Conservation (phyloP, 2,329 filamentous ascomycete genomes). For the Colletotrichum spaethianum region DNA sequence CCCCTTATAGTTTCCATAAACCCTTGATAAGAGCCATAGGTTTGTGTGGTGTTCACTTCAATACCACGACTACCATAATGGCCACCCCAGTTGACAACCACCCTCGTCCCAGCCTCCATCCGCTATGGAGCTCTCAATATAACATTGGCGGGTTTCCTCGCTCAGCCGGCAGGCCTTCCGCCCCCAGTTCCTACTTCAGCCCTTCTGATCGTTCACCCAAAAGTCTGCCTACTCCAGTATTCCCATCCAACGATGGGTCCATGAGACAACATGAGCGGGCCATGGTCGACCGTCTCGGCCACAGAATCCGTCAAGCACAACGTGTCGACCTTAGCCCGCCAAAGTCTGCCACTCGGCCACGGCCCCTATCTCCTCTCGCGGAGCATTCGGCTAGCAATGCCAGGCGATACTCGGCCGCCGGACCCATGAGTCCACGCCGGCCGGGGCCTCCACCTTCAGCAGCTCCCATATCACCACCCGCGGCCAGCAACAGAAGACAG, state of each 20-base stretch:
- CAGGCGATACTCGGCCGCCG: constrained; percentile 24
- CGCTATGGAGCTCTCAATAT: constrained; percentile 52
- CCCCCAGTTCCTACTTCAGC: constrained; percentile 46
- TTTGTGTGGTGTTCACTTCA: constrained; percentile 2
- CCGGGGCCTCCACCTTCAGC: constrained; percentile 34
- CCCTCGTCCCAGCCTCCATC: constrained; percentile 44
- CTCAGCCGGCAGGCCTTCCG: constrained; percentile 22
- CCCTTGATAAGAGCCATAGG: constrained; percentile 9
- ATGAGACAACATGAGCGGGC: constrained; percentile 55
- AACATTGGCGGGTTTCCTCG: constrained; percentile 44
- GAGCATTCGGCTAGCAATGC: constrained; percentile 13
- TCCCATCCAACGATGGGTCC: constrained; percentile 51
- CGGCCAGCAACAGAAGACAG: constrained; percentile 42
- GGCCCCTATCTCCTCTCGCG: constrained; percentile 37
- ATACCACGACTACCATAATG: constrained; percentile 30
- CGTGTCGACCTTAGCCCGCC: constrained; percentile 33
- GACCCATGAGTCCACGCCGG: constrained; percentile 27
- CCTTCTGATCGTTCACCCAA: constrained; percentile 46
- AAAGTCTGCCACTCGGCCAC: constrained; percentile 30
- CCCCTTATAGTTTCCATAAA: neutral
- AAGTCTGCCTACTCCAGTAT: constrained; percentile 52
- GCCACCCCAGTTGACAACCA: constrained; percentile 38
- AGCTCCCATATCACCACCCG: constrained; percentile 40
- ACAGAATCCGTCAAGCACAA: constrained; percentile 44
- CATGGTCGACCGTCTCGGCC: constrained; percentile 52